Evolutionary conservation across 352 stramenopile species (phyloP), one percentile per base, ranked within the genome.

Genomic region (Phytopythium ostracodes): DNA sequence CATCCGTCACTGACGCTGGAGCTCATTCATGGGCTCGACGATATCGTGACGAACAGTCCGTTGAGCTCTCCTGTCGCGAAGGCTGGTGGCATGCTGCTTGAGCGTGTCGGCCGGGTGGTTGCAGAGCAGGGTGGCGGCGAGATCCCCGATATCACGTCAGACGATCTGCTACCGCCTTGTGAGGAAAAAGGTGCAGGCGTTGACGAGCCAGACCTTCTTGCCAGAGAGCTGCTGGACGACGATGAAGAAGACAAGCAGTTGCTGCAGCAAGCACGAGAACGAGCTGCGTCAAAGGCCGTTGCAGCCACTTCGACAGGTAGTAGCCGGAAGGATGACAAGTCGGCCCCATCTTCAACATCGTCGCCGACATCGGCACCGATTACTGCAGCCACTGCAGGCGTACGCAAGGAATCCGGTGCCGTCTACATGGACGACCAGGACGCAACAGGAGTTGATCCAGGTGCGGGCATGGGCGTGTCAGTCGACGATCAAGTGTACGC

Each of bases 81-180:
- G 20, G 68, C 73, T 15, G 73, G 70, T 27, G 76, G 77, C 20
- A 69, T 73, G 42, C 59, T 94, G 20, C 65, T 95, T 4, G 74
- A 91, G 53, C 68, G 77, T 43, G 87, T 95, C 31, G 84, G 87
- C 25, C 77, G 83, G 22, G 74, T 91, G 1, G 75, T 95, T 2
- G 87, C 87, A 0, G 74, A 87, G 46, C 79, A 95, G 59, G 67
- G 81, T 38, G 83, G 83, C 15, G 84, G 84, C 22, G 84, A 93
- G 58, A 93, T 93, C 59, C 75, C 71, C 59, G 84, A 93, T 40
- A 93, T 93, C 61, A 93, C 84, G 10, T 77, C 68, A 0, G 84
- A 92, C 53, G 68, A 76, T 18, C 51, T 68, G 9, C 35, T 76
- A 2, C 50, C 68, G 46, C n/a, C 17, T 11, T 71, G 40, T 10